These are phyloP conservation scores for Penicillium paneum DNA, from an alignment of 2,329 filamentous ascomycete genomes.

Conservation along the genomic window DNA sequence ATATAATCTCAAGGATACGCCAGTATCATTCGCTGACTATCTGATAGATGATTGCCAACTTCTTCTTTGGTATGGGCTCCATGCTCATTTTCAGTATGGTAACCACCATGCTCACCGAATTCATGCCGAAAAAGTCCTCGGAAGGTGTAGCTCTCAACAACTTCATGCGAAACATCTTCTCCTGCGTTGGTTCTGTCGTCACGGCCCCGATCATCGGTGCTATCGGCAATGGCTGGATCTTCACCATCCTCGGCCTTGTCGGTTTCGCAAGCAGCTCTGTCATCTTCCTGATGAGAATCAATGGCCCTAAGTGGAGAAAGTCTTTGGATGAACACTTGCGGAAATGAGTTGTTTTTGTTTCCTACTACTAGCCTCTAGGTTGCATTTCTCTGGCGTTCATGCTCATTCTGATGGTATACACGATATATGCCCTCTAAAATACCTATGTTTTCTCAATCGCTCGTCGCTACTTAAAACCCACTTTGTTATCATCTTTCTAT, in stretches of 20 bases:
- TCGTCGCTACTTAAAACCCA: too few relatives aligned
- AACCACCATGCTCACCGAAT: constrained; percentile 83
- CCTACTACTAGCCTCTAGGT: not conserved
- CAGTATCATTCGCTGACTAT: not conserved
- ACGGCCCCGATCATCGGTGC: constrained; percentile 67
- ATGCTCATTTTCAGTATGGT: constrained; percentile 75
- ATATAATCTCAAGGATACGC: not conserved
- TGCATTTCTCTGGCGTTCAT: not conserved
- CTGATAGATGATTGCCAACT: constrained; percentile 57
- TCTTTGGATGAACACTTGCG: constrained; percentile 53
- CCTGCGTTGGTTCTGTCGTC: constrained; percentile 67
- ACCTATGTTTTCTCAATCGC: too few relatives aligned
- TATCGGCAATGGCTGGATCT: constrained; percentile 74
- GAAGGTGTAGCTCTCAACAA: constrained; percentile 78
- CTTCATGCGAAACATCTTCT: constrained; percentile 74
- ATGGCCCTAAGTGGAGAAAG: constrained; percentile 61
- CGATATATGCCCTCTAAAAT: too few relatives aligned
- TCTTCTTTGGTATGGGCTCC: constrained; percentile 70
- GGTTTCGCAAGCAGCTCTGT: constrained; percentile 57
- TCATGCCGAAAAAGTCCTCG: constrained; percentile 69
- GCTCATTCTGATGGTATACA: too few relatives aligned
- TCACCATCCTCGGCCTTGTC: constrained; percentile 59
- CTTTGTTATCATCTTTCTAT: too few relatives aligned
- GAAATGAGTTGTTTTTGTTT: constrained; percentile 4
- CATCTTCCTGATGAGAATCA: constrained; percentile 61